Percentiles rank a stretch among this genome's conserved stretches.
phyloP scores from a whole-genome alignment of 768 basidiomycete species.

The Suillus spraguei region DNA sequence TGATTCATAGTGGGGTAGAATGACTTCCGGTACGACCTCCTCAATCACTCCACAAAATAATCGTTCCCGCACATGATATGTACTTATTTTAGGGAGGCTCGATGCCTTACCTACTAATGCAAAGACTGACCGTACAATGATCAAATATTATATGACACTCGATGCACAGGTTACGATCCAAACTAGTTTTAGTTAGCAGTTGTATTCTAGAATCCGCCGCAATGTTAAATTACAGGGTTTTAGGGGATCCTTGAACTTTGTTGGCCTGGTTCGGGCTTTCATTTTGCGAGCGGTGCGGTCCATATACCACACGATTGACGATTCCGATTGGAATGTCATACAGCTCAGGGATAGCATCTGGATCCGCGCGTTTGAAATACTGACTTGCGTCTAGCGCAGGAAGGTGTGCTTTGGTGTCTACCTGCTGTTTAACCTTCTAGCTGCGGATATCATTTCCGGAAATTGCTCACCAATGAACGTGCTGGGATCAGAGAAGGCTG shows the following conservation, averaged over 20 bases:
- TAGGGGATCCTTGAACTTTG: not conserved
- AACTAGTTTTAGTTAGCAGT: not conserved
- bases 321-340: conserved; percentile 85
- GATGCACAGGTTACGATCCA: not conserved
- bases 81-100: conserved; percentile 5
- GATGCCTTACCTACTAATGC: conserved; percentile 2
- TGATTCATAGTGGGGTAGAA: conserved; percentile 12
- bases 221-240: conserved; percentile 1
- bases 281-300: conserved; percentile 17
- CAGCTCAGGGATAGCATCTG: conserved; percentile 57
- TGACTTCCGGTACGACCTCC: conserved; percentile 11
- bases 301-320: conserved; percentile 75
- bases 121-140: not conserved
- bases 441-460: conserved; percentile 16
- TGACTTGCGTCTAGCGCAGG: conserved; percentile 43
- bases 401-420: conserved; percentile 62
- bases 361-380: conserved; percentile 51
- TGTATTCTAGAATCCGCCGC: conserved; percentile 4
- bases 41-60: conserved; percentile 1
- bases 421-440: conserved; percentile 17
- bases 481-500: conserved; percentile 64
- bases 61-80: not conserved
- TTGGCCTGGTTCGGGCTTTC: not conserved
- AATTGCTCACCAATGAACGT: conserved; percentile 62
- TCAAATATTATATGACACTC: not conserved